Conservation (phyloP, 2,329 filamentous ascomycete genomes). For the Sporothrix curviconia region DNA sequence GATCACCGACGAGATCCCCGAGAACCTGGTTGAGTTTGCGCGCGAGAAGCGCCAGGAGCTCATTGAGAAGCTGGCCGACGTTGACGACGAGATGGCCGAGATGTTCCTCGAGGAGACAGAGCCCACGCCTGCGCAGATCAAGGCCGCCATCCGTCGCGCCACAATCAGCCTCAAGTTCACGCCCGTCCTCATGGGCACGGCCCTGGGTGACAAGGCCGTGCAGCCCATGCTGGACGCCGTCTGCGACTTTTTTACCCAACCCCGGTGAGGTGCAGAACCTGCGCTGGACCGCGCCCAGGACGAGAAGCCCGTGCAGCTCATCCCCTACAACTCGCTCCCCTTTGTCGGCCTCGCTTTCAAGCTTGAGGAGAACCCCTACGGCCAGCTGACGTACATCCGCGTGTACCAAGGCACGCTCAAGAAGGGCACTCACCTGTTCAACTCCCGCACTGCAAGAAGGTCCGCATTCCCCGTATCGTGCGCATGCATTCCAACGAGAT, state of each 20-base stretch:
- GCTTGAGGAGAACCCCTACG: slow-evolving; percentile 97
- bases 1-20: slow-evolving; percentile 73
- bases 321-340: slow-evolving; percentile 87
- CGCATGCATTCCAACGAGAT: slow-evolving; percentile 99
- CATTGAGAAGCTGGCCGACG: slow-evolving; percentile 92
- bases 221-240: slow-evolving; percentile 95
- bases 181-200: slow-evolving; percentile 93
- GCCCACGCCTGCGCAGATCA: slow-evolving; percentile 76
- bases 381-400: slow-evolving; percentile 95
- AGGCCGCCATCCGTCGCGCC: slow-evolving; percentile 81
- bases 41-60: slow-evolving; percentile 77
- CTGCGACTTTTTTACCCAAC: slow-evolving; percentile 91
- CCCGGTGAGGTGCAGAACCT: slow-evolving; percentile 83
- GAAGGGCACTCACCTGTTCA: slow-evolving; percentile 88
- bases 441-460: slow-evolving; percentile 90
- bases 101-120: slow-evolving; percentile 82
- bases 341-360: slow-evolving; percentile 98
- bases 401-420: slow-evolving; percentile 90
- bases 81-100: slow-evolving; percentile 96
- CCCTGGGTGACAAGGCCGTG: slow-evolving; percentile 86
- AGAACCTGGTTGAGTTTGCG: slow-evolving; percentile 67
- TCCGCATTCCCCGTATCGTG: slow-evolving; percentile 93
- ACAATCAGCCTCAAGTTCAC: slow-evolving; percentile 89
- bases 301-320: slow-evolving; percentile 76
- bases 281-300: slow-evolving; percentile 71